phyloP scores from a whole-genome alignment of 176 grass and related monocot genomes.

The Avena eriantha region DNA sequence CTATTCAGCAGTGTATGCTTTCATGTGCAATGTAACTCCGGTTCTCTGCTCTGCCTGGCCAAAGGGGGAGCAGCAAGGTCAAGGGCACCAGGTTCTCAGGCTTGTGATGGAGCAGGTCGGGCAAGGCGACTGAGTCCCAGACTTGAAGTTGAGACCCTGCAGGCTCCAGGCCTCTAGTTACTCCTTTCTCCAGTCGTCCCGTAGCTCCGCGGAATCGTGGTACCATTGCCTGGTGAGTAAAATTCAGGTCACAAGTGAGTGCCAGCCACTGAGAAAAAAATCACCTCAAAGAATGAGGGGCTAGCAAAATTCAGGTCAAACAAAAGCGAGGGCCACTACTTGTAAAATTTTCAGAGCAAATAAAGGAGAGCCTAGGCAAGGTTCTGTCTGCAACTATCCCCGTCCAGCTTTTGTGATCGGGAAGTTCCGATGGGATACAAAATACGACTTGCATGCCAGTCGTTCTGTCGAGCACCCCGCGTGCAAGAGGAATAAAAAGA shows the following conservation, averaged over 20 bases:
- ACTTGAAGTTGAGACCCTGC: slow-evolving; percentile 52
- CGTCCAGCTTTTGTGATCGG: background rate
- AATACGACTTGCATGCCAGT: background rate
- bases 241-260: background rate
- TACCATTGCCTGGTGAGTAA: slow-evolving; percentile 76
- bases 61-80: slow-evolving; percentile 14
- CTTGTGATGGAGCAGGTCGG: slow-evolving; percentile 82
- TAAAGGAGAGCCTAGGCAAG: background rate
- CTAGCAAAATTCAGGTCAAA: too few species aligned
- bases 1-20: slow-evolving; percentile 3
- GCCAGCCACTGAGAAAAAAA: background rate
- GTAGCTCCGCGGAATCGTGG: slow-evolving; percentile 64
- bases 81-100: slow-evolving; percentile 68
- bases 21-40: background rate
- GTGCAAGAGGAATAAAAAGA: background rate
- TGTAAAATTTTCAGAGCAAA: too few species aligned
- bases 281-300: background rate
- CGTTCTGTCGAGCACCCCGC: slow-evolving; percentile 44
- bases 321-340: too few species aligned
- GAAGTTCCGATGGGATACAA: background rate
- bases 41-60: background rate
- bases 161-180: slow-evolving; percentile 75
- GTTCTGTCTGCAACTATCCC: background rate
- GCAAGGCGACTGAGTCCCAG: slow-evolving; percentile 45
- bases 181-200: slow-evolving; percentile 82